Conservation (phyloP, 768 basidiomycete species). For the Rhizopogon vesiculosus region DNA sequence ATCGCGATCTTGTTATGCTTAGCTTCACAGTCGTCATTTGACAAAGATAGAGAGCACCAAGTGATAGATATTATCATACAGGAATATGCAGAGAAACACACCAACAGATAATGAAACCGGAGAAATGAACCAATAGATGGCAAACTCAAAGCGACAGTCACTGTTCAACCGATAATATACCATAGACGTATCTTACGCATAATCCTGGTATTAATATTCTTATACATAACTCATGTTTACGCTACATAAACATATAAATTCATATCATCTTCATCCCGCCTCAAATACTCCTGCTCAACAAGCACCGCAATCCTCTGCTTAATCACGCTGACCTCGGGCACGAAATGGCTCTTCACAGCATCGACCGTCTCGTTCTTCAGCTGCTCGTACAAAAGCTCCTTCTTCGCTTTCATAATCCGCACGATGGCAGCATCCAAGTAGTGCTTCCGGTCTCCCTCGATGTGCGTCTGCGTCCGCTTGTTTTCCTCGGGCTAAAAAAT, state of each 20-base stretch:
- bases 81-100: too few species aligned
- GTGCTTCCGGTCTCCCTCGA: slow-evolving; percentile 83
- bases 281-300: slow-evolving; percentile 85
- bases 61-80: too few species aligned
- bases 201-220: too few species aligned
- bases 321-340: slow-evolving; percentile 78
- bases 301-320: slow-evolving; percentile 79
- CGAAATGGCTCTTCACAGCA: slow-evolving; percentile 84
- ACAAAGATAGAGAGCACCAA: too few species aligned
- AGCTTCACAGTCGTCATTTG: too few species aligned
- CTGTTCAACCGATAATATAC: too few species aligned
- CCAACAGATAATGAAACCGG: too few species aligned
- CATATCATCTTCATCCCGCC: slow-evolving; percentile 67
- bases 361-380: slow-evolving; percentile 82
- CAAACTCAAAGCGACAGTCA: too few species aligned
- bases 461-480: slow-evolving; percentile 71
- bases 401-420: slow-evolving; percentile 91
- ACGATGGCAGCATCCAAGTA: slow-evolving; percentile 94
- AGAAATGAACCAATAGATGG: too few species aligned
- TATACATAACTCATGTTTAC: slow-evolving; percentile 19
- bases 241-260: slow-evolving; percentile 80
- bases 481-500: slow-evolving; percentile 73
- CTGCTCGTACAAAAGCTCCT: slow-evolving; percentile 75
- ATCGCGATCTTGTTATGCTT: too few species aligned
- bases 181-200: too few species aligned